Evolutionary conservation across 1,284 basidiomycete species (phyloP).

Genomic region (Rhodotorula sp.): DNA sequence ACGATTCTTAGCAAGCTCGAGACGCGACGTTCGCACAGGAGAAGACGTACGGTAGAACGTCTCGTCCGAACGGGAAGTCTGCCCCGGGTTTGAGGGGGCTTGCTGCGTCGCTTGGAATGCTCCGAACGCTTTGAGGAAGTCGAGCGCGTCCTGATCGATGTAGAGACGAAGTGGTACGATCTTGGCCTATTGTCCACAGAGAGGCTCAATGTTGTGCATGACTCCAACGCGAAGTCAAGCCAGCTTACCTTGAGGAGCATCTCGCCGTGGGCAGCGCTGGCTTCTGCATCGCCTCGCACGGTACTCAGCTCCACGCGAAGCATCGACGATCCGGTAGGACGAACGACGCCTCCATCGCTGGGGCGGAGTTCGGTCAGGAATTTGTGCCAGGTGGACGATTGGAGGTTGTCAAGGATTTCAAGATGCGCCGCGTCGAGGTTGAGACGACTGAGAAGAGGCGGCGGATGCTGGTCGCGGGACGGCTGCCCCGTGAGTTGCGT

Average conservation of each 20-base stretch:
- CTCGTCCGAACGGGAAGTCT: constrained; percentile 6
- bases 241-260: constrained; percentile 69
- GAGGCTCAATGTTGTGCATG: neutral
- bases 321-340: constrained; percentile 90
- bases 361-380: constrained; percentile 82
- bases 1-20: neutral
- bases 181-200: constrained; percentile 62
- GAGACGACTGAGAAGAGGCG: neutral
- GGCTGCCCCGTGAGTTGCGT: constrained; percentile 48
- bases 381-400: constrained; percentile 96
- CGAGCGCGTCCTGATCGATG: constrained; percentile 96
- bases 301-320: constrained; percentile 75
- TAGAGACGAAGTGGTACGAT: constrained; percentile 84
- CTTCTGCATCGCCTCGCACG: constrained; percentile 61
- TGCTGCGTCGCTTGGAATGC: constrained; percentile 65
- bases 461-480: constrained; percentile 37
- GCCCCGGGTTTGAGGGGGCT: constrained; percentile 49
- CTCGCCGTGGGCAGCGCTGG: constrained; percentile 68
- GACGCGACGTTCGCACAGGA: neutral
- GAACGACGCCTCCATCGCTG: constrained; percentile 76
- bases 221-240: neutral
- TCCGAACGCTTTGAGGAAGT: constrained; percentile 96
- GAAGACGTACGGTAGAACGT: constrained; percentile 51
- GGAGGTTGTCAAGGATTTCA: constrained; percentile 89
- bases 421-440: constrained; percentile 63